These are phyloP conservation scores for Alopecurus myosuroides DNA, from an alignment of 176 grass and related monocot species.

Conservation along the genomic window DNA sequence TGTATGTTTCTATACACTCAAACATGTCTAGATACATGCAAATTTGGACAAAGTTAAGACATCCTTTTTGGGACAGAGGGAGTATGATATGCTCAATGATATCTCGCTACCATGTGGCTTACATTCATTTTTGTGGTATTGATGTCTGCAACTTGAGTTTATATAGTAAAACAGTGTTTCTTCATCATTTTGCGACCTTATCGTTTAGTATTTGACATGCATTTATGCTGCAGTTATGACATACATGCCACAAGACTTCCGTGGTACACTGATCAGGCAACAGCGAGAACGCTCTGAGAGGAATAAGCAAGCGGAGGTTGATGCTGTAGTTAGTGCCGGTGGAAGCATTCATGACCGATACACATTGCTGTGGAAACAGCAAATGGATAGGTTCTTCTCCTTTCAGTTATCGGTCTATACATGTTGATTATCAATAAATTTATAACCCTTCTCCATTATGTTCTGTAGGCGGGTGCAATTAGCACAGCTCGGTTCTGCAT, in stretches of 20 bases:
- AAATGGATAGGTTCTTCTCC: slow-evolving; percentile 83
- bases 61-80: too few relatives aligned
- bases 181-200: not conserved
- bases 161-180: not conserved
- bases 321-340: slow-evolving; percentile 77
- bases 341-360: slow-evolving; percentile 81
- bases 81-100: not conserved
- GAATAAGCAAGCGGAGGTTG: slow-evolving; percentile 82
- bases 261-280: slow-evolving; percentile 82
- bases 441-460: slow-evolving; percentile 15
- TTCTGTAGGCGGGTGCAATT: slow-evolving; percentile 79
- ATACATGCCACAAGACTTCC: slow-evolving; percentile 99
- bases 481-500: slow-evolving; percentile 88
- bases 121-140: not conserved
- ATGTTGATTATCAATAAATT: slow-evolving; percentile 1
- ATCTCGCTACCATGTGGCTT: slow-evolving; percentile 1
- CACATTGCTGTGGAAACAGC: slow-evolving; percentile 85
- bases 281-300: slow-evolving; percentile 93
- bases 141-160: not conserved
- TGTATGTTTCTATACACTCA: too few relatives aligned
- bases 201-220: slow-evolving; percentile 21
- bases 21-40: too few relatives aligned
- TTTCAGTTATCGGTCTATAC: not conserved
- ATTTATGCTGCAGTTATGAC: slow-evolving; percentile 87
- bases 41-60: too few relatives aligned